Percentiles rank a stretch among this genome's conserved stretches.
These are phyloP conservation scores for Cryphonectria nitschkei DNA, from an alignment of 2,329 filamentous ascomycete genomes.

Conservation along the genomic window DNA sequence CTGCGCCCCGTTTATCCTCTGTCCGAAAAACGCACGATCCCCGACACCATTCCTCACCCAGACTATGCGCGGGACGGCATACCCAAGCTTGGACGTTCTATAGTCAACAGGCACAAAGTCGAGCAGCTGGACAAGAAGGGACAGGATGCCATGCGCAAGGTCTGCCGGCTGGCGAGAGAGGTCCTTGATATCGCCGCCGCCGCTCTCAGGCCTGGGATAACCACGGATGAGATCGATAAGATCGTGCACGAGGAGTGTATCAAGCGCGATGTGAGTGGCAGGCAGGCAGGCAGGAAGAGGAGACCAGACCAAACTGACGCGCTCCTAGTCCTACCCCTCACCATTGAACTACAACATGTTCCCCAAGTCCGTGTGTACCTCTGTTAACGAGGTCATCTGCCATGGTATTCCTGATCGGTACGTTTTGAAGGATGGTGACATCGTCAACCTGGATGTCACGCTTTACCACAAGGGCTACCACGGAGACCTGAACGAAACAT, in stretches of 20 bases:
- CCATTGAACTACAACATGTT: slow-evolving; percentile 95
- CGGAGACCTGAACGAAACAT: slow-evolving; percentile 96
- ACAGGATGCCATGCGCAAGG: slow-evolving; percentile 74
- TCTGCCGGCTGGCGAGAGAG: slow-evolving; percentile 71
- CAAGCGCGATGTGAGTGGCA: slow-evolving; percentile 66
- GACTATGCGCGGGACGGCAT: slow-evolving; percentile 89
- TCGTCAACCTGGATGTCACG: slow-evolving; percentile 95
- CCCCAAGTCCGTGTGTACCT: slow-evolving; percentile 97
- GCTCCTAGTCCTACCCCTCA: slow-evolving; percentile 81
- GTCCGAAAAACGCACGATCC: slow-evolving; percentile 72
- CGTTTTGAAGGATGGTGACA: slow-evolving; percentile 86
- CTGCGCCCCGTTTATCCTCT: slow-evolving; percentile 88
- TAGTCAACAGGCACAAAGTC: slow-evolving; percentile 77
- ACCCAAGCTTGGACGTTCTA: slow-evolving; percentile 60
- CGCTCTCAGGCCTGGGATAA: slow-evolving; percentile 71
- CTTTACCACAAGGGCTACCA: slow-evolving; percentile 95
- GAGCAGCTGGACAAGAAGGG: slow-evolving; percentile 72
- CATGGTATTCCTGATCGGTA: slow-evolving; percentile 96
- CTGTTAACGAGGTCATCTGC: slow-evolving; percentile 95
- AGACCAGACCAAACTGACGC: slow-evolving; percentile 6
- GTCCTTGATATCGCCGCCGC: slow-evolving; percentile 74
- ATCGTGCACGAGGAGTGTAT: slow-evolving; percentile 76
- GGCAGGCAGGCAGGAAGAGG: background rate
- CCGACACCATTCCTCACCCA: slow-evolving; percentile 78
- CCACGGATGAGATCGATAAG: slow-evolving; percentile 76